These are phyloP conservation scores for Coemansia sp. DNA, from an alignment of 192 early-diverging fungal genomes.

Conservation along the genomic window DNA sequence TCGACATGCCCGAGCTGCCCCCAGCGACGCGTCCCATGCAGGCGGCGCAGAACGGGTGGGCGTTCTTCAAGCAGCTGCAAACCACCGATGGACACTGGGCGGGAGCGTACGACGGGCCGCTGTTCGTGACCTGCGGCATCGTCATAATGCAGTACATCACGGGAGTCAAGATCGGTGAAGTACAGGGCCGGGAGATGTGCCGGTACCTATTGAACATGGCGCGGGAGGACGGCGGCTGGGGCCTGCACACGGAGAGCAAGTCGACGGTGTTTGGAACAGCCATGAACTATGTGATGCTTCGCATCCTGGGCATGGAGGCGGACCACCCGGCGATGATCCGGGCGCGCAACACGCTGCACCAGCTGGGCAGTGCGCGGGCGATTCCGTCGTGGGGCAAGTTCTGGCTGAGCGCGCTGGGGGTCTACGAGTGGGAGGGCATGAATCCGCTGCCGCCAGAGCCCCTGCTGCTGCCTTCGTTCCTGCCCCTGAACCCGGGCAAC, in stretches of 20 bases:
- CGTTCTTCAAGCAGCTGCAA: slow-evolving; percentile 85
- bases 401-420: slow-evolving; percentile 88
- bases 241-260: slow-evolving; percentile 91
- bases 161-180: slow-evolving; percentile 62
- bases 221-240: slow-evolving; percentile 95
- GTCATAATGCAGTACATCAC: slow-evolving; percentile 90
- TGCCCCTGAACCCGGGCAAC: slow-evolving; percentile 85
- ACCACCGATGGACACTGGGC: slow-evolving; percentile 94
- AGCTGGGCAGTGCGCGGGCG: slow-evolving; percentile 80
- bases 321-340: slow-evolving; percentile 86
- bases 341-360: slow-evolving; percentile 80
- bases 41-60: slow-evolving; percentile 87
- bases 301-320: slow-evolving; percentile 80
- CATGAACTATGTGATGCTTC: slow-evolving; percentile 88
- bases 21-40: slow-evolving; percentile 70
- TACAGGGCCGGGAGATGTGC: slow-evolving; percentile 73
- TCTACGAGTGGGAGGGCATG: slow-evolving; percentile 96
- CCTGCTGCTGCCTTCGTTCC: slow-evolving; percentile 73
- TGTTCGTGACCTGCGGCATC: slow-evolving; percentile 94
- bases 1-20: slow-evolving; percentile 56
- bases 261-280: slow-evolving; percentile 97
- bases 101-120: slow-evolving; percentile 95
- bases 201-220: slow-evolving; percentile 87
- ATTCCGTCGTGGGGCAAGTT: slow-evolving; percentile 98
- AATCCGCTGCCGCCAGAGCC: slow-evolving; percentile 96